A percentile compares a stretch with the other conserved stretches of the same genome.
These are phyloP conservation scores for Acephala macrosclerotiorum DNA, from an alignment of 2,329 filamentous ascomycete genomes.

Conservation along the genomic window DNA sequence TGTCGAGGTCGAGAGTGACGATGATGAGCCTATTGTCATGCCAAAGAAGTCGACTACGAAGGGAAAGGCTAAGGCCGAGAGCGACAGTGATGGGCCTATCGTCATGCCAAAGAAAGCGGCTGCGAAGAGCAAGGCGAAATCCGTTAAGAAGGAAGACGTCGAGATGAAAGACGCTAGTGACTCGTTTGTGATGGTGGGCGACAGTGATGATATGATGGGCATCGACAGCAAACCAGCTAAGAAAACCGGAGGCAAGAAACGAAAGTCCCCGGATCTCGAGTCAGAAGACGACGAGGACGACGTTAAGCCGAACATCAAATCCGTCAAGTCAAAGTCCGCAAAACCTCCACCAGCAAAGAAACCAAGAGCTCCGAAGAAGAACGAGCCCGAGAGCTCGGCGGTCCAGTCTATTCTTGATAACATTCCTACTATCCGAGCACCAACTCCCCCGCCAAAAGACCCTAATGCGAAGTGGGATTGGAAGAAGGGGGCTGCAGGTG, in stretches of 20 bases:
- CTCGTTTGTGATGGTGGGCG: conserved; percentile 45
- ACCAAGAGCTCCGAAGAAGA: conserved; percentile 38
- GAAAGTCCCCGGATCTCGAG: conserved; percentile 63
- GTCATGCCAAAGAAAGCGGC: conserved; percentile 69
- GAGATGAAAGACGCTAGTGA: conserved; percentile 47
- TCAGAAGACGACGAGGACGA: conserved; percentile 64
- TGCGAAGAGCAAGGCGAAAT: conserved; percentile 48
- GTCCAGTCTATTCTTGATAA: conserved; percentile 88
- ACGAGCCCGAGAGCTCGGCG: conserved; percentile 69
- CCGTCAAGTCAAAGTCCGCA: conserved; percentile 41
- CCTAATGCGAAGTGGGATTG: conserved; percentile 82
- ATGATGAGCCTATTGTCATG: conserved; percentile 69
- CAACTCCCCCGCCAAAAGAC: conserved; percentile 80
- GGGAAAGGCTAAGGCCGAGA: conserved; percentile 48
- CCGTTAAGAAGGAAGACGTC: conserved; percentile 53
- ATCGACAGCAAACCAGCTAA: conserved; percentile 33
- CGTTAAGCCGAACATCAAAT: conserved; percentile 63
- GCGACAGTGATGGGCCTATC: conserved; percentile 69
- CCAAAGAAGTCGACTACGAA: conserved; percentile 56
- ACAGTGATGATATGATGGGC: conserved; percentile 53
- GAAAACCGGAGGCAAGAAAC: conserved; percentile 54
- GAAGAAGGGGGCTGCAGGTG: conserved; percentile 64
- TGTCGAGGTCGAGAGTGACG: conserved; percentile 72
- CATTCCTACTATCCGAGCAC: conserved; percentile 82
- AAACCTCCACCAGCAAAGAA: conserved; percentile 46